These are phyloP conservation scores for Ustilaginoidea virens DNA, from an alignment of 2,329 filamentous ascomycete species.

Conservation along the genomic window DNA sequence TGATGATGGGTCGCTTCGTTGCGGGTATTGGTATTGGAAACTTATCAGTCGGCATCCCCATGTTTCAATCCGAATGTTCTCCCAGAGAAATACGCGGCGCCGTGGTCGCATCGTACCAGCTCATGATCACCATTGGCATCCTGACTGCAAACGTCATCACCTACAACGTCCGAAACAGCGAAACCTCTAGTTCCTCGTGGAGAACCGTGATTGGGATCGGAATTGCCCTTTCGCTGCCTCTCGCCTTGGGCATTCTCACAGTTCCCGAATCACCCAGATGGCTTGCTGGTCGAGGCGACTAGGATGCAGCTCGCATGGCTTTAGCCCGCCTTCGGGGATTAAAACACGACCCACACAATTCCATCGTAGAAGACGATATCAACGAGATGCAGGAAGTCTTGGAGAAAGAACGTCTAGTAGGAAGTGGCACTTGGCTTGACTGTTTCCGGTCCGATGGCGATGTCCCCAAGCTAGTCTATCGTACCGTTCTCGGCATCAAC, in stretches of 20 bases:
- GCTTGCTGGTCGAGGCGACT: slow-evolving; percentile 30
- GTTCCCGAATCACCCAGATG: slow-evolving; percentile 44
- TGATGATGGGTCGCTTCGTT: slow-evolving; percentile 49
- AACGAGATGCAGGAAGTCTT: slow-evolving; percentile 34
- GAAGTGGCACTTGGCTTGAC: slow-evolving; percentile 37
- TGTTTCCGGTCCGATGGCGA: slow-evolving; percentile 41
- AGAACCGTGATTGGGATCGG: slow-evolving; percentile 44
- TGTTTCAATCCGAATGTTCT: slow-evolving; percentile 51
- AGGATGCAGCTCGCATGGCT: slow-evolving; percentile 32
- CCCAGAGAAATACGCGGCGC: slow-evolving; percentile 48
- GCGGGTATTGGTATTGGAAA: slow-evolving; percentile 54
- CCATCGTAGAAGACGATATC: slow-evolving; percentile 34
- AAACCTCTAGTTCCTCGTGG: slow-evolving; percentile 35
- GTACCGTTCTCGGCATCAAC: slow-evolving; percentile 45
- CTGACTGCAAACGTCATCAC: slow-evolving; percentile 40
- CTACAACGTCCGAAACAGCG: slow-evolving; percentile 29
- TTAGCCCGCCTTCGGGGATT: slow-evolving; percentile 37
- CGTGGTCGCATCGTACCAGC: slow-evolving; percentile 55
- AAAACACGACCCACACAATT: slow-evolving; percentile 27
- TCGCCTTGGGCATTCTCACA: slow-evolving; percentile 35
- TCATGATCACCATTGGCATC: slow-evolving; percentile 60
- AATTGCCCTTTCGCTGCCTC: slow-evolving; percentile 34
- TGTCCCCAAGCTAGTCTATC: slow-evolving; percentile 44
- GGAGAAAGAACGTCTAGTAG: slow-evolving; percentile 26
- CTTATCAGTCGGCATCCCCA: slow-evolving; percentile 48